phyloP scores from a whole-genome alignment of 1,284 basidiomycete species.

The Tylopilus orsonianus region DNA sequence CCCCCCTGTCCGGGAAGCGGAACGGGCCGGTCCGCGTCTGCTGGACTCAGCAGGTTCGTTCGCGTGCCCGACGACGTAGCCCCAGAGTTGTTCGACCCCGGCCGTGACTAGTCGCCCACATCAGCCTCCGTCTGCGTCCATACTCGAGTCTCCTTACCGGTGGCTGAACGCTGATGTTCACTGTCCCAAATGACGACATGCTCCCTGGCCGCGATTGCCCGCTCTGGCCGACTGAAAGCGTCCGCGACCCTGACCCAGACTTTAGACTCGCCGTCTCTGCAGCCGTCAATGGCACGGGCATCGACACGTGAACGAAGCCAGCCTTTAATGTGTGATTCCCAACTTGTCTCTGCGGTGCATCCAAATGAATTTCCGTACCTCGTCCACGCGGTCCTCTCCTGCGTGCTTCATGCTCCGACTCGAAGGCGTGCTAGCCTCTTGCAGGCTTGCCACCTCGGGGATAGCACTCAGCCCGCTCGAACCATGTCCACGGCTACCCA shows the following conservation, averaged over 20 bases:
- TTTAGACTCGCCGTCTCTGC: constrained; percentile 27
- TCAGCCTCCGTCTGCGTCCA: constrained; percentile 2
- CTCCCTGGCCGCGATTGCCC: constrained; percentile 26
- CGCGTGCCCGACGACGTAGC: constrained; percentile 26
- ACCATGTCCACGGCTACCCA: constrained; percentile 16
- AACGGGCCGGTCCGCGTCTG: constrained; percentile 34
- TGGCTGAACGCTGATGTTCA: constrained; percentile 35
- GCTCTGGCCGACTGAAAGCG: constrained; percentile 26
- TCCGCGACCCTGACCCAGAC: constrained; percentile 17
- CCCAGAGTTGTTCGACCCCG: constrained; percentile 30
- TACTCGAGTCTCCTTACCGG: constrained; percentile 24
- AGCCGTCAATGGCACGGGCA: constrained; percentile 30
- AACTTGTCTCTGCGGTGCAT: constrained; percentile 4
- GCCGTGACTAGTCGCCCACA: constrained; percentile 26
- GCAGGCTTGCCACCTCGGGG: constrained; percentile 32
- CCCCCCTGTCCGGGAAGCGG: constrained; percentile 26
- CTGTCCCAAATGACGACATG: constrained; percentile 32
- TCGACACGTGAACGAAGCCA: constrained; percentile 36
- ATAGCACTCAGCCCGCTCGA: constrained; percentile 29
- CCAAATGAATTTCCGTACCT: constrained; percentile 21
- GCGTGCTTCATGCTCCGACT: constrained; percentile 11
- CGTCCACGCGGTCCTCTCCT: constrained; percentile 32
- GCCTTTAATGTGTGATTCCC: constrained; percentile 18
- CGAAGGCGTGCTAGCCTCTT: constrained; percentile 22
- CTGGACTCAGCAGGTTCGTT: constrained; percentile 31